Evolutionary conservation across 805 yeast species (phyloP).

Genomic region (Candida dajiaensis): DNA sequence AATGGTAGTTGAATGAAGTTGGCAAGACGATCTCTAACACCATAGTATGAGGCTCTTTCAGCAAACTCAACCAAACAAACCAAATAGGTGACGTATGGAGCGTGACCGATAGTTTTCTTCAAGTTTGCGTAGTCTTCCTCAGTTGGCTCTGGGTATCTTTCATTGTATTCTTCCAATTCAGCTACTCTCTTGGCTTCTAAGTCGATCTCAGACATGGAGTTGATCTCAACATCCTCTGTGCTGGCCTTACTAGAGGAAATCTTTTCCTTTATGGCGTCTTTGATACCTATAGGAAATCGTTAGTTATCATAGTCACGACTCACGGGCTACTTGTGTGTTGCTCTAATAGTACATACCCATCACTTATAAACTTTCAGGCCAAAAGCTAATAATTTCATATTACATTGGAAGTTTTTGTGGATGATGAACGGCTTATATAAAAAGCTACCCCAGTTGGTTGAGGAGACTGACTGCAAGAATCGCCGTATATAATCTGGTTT

Average conservation of each 20-base stretch:
- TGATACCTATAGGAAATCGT: neutral
- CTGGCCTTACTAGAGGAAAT: neutral
- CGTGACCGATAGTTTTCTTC: slow-evolving; percentile 37
- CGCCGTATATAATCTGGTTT: too few relatives aligned
- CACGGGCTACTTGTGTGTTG: neutral
- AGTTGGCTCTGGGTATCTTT: slow-evolving; percentile 33
- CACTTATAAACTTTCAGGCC: neutral
- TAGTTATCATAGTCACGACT: neutral
- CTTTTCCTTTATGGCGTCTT: neutral
- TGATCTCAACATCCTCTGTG: neutral
- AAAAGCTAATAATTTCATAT: too few relatives aligned
- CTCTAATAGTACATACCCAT: neutral
- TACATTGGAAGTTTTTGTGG: too few relatives aligned
- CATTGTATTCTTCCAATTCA: slow-evolving; percentile 11
- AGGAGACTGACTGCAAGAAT: too few relatives aligned
- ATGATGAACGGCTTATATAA: neutral
- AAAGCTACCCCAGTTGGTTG: neutral
- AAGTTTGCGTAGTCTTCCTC: slow-evolving; percentile 33
- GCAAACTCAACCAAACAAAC: slow-evolving; percentile 68
- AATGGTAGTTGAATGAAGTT: slow-evolving; percentile 64
- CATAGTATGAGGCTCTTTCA: slow-evolving; percentile 79
- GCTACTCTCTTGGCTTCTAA: slow-evolving; percentile 2
- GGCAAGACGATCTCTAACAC: slow-evolving; percentile 69
- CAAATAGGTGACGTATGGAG: slow-evolving; percentile 44
- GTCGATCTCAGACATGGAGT: slow-evolving; percentile 1